phyloP scores from a whole-genome alignment of 768 basidiomycete genomes.

The Pleurotus sapidus region DNA sequence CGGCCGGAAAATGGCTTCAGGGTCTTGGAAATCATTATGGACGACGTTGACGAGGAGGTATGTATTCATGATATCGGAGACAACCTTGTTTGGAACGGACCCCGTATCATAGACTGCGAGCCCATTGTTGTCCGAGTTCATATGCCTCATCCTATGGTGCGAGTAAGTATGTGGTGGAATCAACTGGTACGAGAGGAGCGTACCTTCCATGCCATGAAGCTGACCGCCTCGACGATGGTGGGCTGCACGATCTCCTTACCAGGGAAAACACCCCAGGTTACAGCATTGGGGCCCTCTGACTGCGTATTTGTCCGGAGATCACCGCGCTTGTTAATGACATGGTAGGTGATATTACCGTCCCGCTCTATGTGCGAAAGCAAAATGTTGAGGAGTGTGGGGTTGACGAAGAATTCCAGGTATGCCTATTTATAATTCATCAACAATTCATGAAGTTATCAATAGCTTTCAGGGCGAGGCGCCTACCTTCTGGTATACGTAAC shows the following conservation, averaged over 20 bases:
- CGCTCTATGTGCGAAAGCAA: constrained; percentile 82
- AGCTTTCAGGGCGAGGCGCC: constrained; percentile 1
- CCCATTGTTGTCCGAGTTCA: constrained; percentile 91
- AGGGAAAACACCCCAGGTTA: constrained; percentile 98
- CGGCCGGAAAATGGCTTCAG: constrained; percentile 81
- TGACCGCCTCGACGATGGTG: constrained; percentile 94
- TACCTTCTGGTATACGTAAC: constrained; percentile 95
- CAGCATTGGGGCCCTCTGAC: constrained; percentile 95
- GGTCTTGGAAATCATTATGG: constrained; percentile 90
- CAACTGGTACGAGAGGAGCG: constrained; percentile 15
- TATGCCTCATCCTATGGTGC: constrained; percentile 84
- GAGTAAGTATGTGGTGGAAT: constrained; percentile 6
- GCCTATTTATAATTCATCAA: constrained; percentile 49
- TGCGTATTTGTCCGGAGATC: constrained; percentile 94
- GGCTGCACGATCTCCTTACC: constrained; percentile 96
- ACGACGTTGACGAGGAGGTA: constrained; percentile 92
- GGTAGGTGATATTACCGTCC: constrained; percentile 90
- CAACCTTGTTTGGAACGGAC: constrained; percentile 71
- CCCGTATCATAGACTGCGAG: constrained; percentile 77
- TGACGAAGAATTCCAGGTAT: constrained; percentile 94
- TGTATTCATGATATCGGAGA: constrained; percentile 75
- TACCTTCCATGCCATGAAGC: constrained; percentile 99
- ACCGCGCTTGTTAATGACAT: constrained; percentile 94
- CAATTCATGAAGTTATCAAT: constrained; percentile 1
- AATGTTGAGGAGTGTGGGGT: constrained; percentile 64